Percentiles rank a stretch among this genome's conserved stretches.
Conservation (phyloP, 169 alveolate species). For the Toxoplasma gondii region DNA sequence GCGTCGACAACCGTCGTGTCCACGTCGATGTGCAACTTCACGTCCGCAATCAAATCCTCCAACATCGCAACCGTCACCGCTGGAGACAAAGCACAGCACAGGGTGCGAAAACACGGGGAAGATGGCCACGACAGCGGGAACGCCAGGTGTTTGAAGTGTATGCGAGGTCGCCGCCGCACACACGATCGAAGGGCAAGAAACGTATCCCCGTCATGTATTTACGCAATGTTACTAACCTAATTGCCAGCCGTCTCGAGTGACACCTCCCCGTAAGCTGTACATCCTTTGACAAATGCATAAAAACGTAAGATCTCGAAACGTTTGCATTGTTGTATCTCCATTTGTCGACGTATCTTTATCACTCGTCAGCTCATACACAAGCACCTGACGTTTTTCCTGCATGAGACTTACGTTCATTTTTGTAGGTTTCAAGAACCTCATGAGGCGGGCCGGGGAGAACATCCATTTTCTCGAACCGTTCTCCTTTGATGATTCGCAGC, state of each 20-base stretch:
- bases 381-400: too few species aligned
- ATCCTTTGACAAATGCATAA: too few species aligned
- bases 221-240: too few species aligned
- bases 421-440: slow-evolving; percentile 55
- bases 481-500: slow-evolving; percentile 54
- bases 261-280: too few species aligned
- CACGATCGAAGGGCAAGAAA: too few species aligned
- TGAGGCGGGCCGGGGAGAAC: slow-evolving; percentile 58
- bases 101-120: neutral
- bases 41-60: slow-evolving; percentile 54
- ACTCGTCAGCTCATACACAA: too few species aligned
- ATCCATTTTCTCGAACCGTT: slow-evolving; percentile 42
- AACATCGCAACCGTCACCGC: slow-evolving; percentile 51
- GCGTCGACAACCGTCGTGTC: slow-evolving; percentile 58
- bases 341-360: too few species aligned
- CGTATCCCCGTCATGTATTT: too few species aligned
- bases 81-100: neutral
- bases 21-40: slow-evolving; percentile 53
- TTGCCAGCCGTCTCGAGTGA: too few species aligned
- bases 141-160: neutral
- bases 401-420: slow-evolving; percentile 26
- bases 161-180: neutral
- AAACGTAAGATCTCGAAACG: too few species aligned
- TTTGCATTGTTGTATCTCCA: too few species aligned
- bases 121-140: neutral